Base-by-base conservation (phyloP, 805 yeast species). In the Starmera caribaea region DNA sequence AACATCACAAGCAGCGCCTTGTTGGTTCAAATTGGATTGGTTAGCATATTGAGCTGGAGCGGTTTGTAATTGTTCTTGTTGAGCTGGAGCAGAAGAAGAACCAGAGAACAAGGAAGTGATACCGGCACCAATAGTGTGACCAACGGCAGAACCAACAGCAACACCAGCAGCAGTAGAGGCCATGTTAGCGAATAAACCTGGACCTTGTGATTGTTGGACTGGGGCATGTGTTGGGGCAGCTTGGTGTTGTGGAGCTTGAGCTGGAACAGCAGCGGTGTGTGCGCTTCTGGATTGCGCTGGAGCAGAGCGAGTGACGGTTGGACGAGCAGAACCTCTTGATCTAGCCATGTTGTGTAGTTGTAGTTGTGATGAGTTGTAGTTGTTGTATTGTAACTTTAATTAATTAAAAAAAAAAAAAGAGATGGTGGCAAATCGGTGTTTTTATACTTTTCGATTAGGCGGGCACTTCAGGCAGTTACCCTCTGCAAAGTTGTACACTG, bases 121-220 rank as follows among this genome's bases (percentile, higher is more conserved):
- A 55, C 97, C 97, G 46, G 95, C 95, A 67, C 97, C 97, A 43
- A 90, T 51, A 32, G 97, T 87, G 73, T 92, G 98, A 46, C 98
- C 98, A 40, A 90, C 80, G 45, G 97, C 81, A 38, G 96, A 86
- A 55, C 98, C 98, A 41, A 92, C 97, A 40, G 97, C 98, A 35
- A 92, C 98, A 79, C 98, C 98, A 37, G 97, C 98, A 41, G 98
- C 98, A 37, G 98, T 92, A 36, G 95, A 73, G 32, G 97, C 97
- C 98, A 92, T 92, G 68, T 92, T 95, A 44, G 90, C 84, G 55
- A 90, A 89, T 59, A 90, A 54, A 54, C 97, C 97, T 36, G 97
- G 97, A 53, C 72, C 76, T 51, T 55, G 57, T 32, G 76, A 73
- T 57, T 69, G 81, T 39, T 73, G 66, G 42, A 69, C 70, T 45